Evolutionary conservation across 805 yeast species (phyloP).

Genomic region (Wickerhamomyces chaumierensis): DNA sequence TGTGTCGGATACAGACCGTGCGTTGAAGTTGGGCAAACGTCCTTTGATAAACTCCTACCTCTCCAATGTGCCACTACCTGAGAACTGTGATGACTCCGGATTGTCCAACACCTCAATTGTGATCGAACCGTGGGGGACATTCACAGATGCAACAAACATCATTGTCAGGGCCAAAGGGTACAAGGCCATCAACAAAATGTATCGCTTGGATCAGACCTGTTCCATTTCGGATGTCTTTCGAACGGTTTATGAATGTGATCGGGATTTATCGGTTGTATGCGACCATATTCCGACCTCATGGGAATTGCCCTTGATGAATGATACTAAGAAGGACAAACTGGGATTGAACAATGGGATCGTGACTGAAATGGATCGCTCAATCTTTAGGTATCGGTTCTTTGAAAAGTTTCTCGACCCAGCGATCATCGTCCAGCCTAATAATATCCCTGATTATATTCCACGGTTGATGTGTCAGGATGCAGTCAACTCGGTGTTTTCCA

Average conservation of each 20-base stretch:
- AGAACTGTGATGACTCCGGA: background rate
- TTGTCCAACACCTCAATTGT: background rate
- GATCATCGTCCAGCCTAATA: too few species aligned
- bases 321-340: background rate
- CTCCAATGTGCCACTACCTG: background rate
- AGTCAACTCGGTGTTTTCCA: background rate
- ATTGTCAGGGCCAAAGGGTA: background rate
- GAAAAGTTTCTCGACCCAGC: background rate
- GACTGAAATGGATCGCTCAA: background rate
- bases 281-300: background rate
- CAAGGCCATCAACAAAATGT: background rate
- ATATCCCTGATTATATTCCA: background rate
- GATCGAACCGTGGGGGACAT: background rate
- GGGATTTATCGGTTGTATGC: background rate
- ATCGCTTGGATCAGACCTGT: background rate
- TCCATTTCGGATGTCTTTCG: background rate
- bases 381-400: background rate
- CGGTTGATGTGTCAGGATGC: background rate
- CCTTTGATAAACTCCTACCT: background rate
- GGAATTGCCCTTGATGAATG: background rate
- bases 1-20: background rate
- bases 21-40: background rate
- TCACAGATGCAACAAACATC: background rate
- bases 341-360: background rate
- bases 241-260: background rate